phyloP scores from a whole-genome alignment of 495 filamentous ascomycete species.

The Aspergillus conjunctus region DNA sequence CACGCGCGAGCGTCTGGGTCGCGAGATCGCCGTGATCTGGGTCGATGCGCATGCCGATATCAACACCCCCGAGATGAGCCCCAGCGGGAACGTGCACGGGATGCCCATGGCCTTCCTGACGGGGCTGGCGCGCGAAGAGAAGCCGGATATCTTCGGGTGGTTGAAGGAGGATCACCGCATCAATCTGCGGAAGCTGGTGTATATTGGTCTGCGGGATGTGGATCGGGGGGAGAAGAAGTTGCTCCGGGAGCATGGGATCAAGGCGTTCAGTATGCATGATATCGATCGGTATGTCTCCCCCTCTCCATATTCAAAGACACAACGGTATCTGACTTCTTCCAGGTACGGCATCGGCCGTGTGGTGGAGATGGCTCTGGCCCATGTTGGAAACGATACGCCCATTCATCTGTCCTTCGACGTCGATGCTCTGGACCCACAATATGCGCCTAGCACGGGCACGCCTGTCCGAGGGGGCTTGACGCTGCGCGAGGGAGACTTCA shows the following conservation, averaged over 20 bases:
- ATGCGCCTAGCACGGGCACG: constrained; percentile 94
- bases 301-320: not conserved
- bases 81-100: constrained; percentile 92
- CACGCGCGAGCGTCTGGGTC: constrained; percentile 74
- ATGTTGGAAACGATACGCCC: constrained; percentile 90
- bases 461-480: constrained; percentile 95
- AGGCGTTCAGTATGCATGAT: constrained; percentile 98
- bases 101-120: constrained; percentile 97
- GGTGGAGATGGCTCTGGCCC: constrained; percentile 94
- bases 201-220: constrained; percentile 94
- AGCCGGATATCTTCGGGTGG: constrained; percentile 84
- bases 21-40: constrained; percentile 94
- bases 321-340: not conserved
- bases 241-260: constrained; percentile 83
- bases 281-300: constrained; percentile 68
- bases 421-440: constrained; percentile 92
- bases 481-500: constrained; percentile 94
- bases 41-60: constrained; percentile 98
- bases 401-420: constrained; percentile 98
- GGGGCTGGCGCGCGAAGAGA: constrained; percentile 72
- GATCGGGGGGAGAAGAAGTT: constrained; percentile 90
- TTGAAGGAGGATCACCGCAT: constrained; percentile 63
- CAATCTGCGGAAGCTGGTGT: constrained; percentile 86
- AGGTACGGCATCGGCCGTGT: constrained; percentile 92
- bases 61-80: constrained; percentile 89